Percentiles rank a stretch among this genome's conserved stretches.
phyloP scores from a whole-genome alignment of 345 rosid genomes.

The Viola odorata region DNA sequence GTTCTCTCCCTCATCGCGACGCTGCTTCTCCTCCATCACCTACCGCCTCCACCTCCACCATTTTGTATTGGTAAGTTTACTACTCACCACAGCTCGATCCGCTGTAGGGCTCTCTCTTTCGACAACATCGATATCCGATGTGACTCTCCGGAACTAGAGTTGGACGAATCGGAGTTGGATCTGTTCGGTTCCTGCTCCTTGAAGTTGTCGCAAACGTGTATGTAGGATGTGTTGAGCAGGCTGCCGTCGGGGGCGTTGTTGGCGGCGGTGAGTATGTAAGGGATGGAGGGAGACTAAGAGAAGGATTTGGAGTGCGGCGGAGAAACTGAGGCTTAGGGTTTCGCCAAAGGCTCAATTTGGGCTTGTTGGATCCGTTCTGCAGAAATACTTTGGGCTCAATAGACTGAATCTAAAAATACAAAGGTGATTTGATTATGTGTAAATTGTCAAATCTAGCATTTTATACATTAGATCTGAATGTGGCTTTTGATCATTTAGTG shows the following conservation, averaged over 20 bases:
- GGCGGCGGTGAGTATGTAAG: constrained; percentile 78
- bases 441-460: constrained; percentile 38
- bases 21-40: no score
- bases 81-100: constrained; percentile 54
- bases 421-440: constrained; percentile 42
- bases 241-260: constrained; percentile 63
- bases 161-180: constrained; percentile 38
- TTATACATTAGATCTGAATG: constrained; percentile 10
- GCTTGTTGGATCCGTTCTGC: constrained; percentile 72
- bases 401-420: constrained; percentile 66
- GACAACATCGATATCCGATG: constrained; percentile 55
- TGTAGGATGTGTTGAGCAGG: constrained; percentile 83
- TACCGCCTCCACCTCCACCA: no score
- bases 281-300: constrained; percentile 81
- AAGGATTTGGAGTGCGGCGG: constrained; percentile 83
- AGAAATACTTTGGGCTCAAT: constrained; percentile 71
- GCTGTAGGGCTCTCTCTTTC: constrained; percentile 81
- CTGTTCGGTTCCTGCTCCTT: constrained; percentile 35
- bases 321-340: constrained; percentile 73
- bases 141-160: constrained; percentile 37
- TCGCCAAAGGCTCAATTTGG: constrained; percentile 63
- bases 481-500: no score
- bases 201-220: constrained; percentile 42
- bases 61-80: no score
- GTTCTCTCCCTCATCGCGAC: no score